Conservation (phyloP, 2,329 filamentous ascomycete species). For the Aureobasidium zeae region DNA sequence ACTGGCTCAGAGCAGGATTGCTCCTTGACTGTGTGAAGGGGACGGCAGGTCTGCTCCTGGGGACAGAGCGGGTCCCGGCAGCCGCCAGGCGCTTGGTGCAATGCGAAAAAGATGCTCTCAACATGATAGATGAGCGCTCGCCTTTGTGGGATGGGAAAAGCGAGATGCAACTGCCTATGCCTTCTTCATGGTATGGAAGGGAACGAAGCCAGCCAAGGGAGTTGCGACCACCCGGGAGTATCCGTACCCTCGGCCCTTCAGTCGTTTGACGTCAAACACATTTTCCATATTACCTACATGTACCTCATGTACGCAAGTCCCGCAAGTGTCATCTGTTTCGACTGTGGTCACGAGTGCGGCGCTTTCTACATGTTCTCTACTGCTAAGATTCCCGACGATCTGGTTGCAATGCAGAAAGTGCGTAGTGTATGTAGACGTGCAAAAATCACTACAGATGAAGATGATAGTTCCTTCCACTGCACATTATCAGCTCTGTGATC, state of each 20-base stretch:
- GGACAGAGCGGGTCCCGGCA: slow-evolving; percentile 32
- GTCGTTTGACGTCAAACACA: slow-evolving; percentile 2
- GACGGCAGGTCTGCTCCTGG: slow-evolving; percentile 28
- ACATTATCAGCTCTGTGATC: too few species aligned
- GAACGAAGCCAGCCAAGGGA: slow-evolving; percentile 1
- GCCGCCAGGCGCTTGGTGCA: slow-evolving; percentile 56
- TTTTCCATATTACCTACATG: too few species aligned
- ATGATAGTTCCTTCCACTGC: too few species aligned
- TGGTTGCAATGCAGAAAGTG: too few species aligned
- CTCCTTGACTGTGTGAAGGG: slow-evolving; percentile 40
- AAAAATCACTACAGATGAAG: too few species aligned
- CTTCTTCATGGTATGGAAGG: slow-evolving; percentile 11
- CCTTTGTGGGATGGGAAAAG: slow-evolving; percentile 2
- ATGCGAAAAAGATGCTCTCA: slow-evolving; percentile 59
- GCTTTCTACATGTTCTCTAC: too few species aligned
- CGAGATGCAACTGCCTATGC: slow-evolving; percentile 9
- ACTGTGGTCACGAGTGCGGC: too few species aligned
- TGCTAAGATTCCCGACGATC: too few species aligned
- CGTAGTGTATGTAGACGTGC: too few species aligned
- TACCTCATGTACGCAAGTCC: too few species aligned
- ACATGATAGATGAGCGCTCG: slow-evolving; percentile 48
- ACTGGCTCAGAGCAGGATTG: slow-evolving; percentile 38
- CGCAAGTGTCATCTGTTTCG: slow-evolving; percentile 5
- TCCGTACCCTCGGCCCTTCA: slow-evolving; percentile 7
- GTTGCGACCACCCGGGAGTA: not conserved